Base-by-base conservation (phyloP, 1,284 basidiomycete species). In the Vanrija pseudolonga region DNA sequence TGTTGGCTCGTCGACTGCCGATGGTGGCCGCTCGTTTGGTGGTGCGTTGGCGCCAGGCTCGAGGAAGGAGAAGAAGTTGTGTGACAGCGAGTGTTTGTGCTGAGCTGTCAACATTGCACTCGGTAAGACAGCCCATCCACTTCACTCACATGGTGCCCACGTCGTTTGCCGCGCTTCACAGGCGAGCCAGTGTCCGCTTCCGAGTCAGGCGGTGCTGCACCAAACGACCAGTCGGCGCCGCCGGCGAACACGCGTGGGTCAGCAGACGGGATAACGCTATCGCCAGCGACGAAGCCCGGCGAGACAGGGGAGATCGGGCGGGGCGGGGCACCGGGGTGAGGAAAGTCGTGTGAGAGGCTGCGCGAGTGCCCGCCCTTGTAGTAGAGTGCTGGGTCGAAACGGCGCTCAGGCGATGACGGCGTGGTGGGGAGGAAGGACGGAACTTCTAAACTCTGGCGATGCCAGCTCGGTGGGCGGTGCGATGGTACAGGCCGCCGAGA, bases 41-140 rank as follows among this genome's bases (percentile, higher is more conserved):
- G 51, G 1, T 73, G 71, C 46, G 74, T 75, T 39, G 71, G 63
- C 4, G 73, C 73, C 14, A 86, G 32, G 86, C 61, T 89, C 86
- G 56, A 90, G 82, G 67, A 90, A 90, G 0, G 87, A 87, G 78
- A 95, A 95, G 76, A 95, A 92, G 69, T 90, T 92, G 74, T 95
- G 92, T 1, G 91, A 95, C 22, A 94, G 75, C 0, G 91, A 96
- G 74, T 95, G 92, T 68, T 91, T 89, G 69, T 96, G 93, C 74
- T 77, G 55, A 28, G 44, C 43, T 17, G 20, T 40, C 14, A 49
- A 53, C 32, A 8, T 12, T 22, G 3, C n/a, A 18, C 18, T 19
- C 4, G 39, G 8, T 19, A 14, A 19, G 3, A 19, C 39, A 19
- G 8, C 12, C 18, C 18, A 20, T 41, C 39, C n/a, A 2, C 20